Percentiles rank a stretch among this genome's conserved stretches.
Conservation (phyloP, 129 eudicot genomes). For the Tagetes erecta region DNA sequence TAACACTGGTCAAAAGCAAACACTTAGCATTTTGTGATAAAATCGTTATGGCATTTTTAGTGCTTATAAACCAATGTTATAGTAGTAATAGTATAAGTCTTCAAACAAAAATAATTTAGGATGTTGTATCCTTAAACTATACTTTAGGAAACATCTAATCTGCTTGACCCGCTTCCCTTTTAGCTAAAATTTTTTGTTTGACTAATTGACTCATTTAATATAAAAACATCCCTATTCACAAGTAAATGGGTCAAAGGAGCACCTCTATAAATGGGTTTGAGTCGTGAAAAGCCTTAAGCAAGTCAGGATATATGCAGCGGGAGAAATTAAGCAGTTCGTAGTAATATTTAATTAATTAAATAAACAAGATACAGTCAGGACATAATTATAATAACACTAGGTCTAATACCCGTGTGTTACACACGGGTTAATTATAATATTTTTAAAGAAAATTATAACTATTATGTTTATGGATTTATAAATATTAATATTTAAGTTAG, state of each 20-base stretch:
- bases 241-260: neutral
- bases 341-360: neutral
- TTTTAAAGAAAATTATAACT: no score
- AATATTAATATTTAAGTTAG: no score
- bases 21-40: neutral
- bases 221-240: neutral
- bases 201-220: neutral
- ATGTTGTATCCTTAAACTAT: neutral
- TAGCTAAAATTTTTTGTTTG: neutral
- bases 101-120: neutral
- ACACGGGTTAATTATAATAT: no score
- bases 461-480: no score
- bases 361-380: slow-evolving; percentile 4
- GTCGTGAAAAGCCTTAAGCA: neutral
- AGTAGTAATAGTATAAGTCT: neutral
- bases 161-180: neutral
- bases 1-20: neutral
- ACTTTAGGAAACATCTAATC: neutral
- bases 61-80: neutral
- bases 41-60: neutral
- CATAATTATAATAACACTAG: neutral
- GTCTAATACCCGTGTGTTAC: no score
- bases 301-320: neutral
- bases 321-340: neutral
- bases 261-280: neutral